Evolutionary conservation across 139 green algal species (phyloP), one percentile per base, ranked within the genome.

Genomic region (Tetraselmis chui): DNA sequence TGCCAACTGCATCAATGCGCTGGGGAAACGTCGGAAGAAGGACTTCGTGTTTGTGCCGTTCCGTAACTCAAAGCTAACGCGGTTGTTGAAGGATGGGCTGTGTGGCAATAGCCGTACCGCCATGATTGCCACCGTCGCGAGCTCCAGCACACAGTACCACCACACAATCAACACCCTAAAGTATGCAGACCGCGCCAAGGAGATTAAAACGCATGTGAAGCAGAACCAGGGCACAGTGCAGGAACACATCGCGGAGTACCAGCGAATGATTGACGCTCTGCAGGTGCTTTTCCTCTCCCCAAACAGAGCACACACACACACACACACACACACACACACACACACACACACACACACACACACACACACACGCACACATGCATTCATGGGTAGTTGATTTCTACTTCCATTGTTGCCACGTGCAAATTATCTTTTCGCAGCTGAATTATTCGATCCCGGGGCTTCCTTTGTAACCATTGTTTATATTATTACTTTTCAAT

Each of bases 1-100:
- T 1, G 92, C 91, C 31, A 97, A 97, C 88, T 96, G 92, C 90
- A 96, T 98, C 86, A 95, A 95, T 80, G 93, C 93, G 23, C 82
- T 97, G 29, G 93, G 90, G 29, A 76, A 77, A 77, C 59, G 45
- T 28, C 31, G 79, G 59, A 82, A 82, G 78, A 87, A 84, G 76
- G 81, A 83, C 32, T 75, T 82, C 1, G 82, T 84, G 1, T 86
- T 84, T 77, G 81, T 89, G 28, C 86, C 86, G 2, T 87, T 83
- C 75, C 76, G 81, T 23, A 81, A 89, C 76, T 76, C 45, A 32
- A 87, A 88, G 83, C 84, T 88, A 29, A 87, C 79, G 25, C 76
- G 76, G 76, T 2, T 79, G n/a, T 22, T 79, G 2, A 67, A 67
- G 83, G 93, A 97, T 81, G 88, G 88, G 25, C 90, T 95, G 27